A percentile compares a stretch with the other conserved stretches of the same genome.
These are phyloP conservation scores for Gossypium turneri DNA, from an alignment of 345 rosid genomes.

Conservation along the genomic window DNA sequence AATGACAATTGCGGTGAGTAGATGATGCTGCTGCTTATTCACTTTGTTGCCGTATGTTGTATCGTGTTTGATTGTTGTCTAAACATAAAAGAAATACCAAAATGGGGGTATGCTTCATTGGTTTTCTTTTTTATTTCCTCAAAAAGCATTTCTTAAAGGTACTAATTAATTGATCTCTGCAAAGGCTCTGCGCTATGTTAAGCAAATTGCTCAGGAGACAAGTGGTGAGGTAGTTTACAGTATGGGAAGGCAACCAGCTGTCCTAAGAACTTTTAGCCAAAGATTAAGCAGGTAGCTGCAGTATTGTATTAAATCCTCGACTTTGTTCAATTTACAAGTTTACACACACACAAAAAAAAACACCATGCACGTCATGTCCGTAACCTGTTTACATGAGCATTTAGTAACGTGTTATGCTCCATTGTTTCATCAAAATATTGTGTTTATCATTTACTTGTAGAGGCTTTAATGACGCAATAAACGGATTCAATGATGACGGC, in stretches of 20 bases:
- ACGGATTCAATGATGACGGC: conserved; percentile 92
- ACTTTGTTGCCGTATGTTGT: too few species aligned
- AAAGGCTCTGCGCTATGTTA: conserved; percentile 75
- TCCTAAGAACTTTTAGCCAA: conserved; percentile 90
- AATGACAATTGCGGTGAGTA: conserved; percentile 87
- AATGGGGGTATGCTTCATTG: background rate
- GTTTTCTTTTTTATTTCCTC: background rate
- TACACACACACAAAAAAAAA: background rate
- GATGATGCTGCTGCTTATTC: background rate
- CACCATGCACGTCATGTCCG: background rate
- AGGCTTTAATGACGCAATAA: conserved; percentile 91
- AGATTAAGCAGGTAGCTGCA: conserved; percentile 78
- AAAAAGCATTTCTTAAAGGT: background rate
- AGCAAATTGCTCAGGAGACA: conserved; percentile 93
- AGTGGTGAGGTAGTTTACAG: conserved; percentile 97
- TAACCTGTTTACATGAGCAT: background rate
- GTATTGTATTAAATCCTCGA: background rate
- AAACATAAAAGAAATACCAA: too few species aligned
- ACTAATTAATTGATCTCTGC: conserved; percentile 24
- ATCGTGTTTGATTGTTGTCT: background rate
- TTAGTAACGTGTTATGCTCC: background rate
- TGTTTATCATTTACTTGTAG: conserved; percentile 31
- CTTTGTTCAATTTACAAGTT: background rate
- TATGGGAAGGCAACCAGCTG: conserved; percentile 93
- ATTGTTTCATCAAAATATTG: background rate